phyloP scores from a whole-genome alignment of 495 filamentous ascomycete genomes.

The Daldinia grandis region DNA sequence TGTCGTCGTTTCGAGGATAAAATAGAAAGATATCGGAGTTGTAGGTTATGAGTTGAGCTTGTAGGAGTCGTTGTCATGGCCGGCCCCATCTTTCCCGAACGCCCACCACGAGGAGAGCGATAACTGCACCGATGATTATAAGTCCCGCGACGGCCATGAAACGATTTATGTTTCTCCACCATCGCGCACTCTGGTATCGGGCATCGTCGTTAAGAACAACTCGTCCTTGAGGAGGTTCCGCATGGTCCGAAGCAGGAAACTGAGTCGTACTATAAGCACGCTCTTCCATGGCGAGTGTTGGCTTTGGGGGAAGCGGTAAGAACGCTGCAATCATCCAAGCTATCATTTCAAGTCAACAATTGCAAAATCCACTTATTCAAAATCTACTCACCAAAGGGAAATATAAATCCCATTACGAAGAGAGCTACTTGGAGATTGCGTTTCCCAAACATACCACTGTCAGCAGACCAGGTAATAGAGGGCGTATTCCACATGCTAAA shows the following conservation, averaged over 20 bases:
- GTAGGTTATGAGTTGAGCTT: constrained; percentile 12
- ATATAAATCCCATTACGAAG: constrained; percentile 89
- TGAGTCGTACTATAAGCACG: constrained; percentile 37
- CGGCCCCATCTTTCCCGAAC: constrained; percentile 51
- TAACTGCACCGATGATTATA: constrained; percentile 76
- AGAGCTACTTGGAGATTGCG: constrained; percentile 83
- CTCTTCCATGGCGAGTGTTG: constrained; percentile 56
- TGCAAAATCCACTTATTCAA: not conserved
- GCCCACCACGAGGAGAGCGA: constrained; percentile 70
- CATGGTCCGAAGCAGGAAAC: constrained; percentile 50
- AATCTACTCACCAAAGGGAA: constrained; percentile 73
- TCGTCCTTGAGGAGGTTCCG: constrained; percentile 21
- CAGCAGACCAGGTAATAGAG: constrained; percentile 69
- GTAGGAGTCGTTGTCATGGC: constrained; percentile 16
- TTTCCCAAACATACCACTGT: constrained; percentile 67
- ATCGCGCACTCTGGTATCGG: constrained; percentile 80
- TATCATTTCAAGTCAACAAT: constrained; percentile 34
- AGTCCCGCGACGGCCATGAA: constrained; percentile 83
- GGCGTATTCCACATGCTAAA: constrained; percentile 74
- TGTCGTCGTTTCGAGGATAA: constrained; percentile 28
- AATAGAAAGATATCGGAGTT: constrained; percentile 19
- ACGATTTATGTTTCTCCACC: constrained; percentile 94
- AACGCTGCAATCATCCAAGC: constrained; percentile 89
- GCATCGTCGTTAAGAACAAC: constrained; percentile 64
- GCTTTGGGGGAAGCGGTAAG: constrained; percentile 75